Evolutionary conservation across 768 basidiomycete species (phyloP), one percentile per base, ranked within the genome.

Genomic region (Clitopilus passeckerianus): DNA sequence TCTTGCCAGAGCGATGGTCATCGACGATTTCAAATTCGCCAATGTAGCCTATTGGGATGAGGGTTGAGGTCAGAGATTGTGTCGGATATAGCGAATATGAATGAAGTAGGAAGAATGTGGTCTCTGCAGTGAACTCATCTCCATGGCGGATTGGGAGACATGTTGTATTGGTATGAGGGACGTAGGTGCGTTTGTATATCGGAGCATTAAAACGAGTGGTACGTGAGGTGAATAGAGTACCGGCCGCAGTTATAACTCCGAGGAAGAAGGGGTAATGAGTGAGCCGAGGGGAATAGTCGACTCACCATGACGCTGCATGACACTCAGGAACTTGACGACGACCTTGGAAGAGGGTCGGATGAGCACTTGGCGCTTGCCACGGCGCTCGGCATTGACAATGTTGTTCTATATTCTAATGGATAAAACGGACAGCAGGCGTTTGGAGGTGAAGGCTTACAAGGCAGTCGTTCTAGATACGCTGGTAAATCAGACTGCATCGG

Each of bases 381-480:
- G 92, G 73, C 94, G 93, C 83, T 98, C 97, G 71, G 97, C 97
- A 67, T 99, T 99, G 87, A 97, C 93, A 66, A 98, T 97, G 86
- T 92, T 96, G 87, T 96, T 98, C 86, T 90, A 61, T 60, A 22
- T 56, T 14, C 5, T n/a, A 5, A n/a, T 41, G 5, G 10, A 9
- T 50, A 5, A 50, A 14, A 41, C 20, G 60, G 56, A 64, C 56
- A 64, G 57, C 14, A 24, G 16, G 22, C 10, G 37, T n/a, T 58
- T 57, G 54, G 59, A 57, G 23, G 23, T 57, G 59, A 30, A 65
- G 15, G 9, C 69, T 35, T 63, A 70, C 69, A 24, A 82, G 69
- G 75, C 77, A 79, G 70, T 81, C 80, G 65, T 81, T 81, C 80
- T 80, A 54, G 0, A 35, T 2, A 2, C 34, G 18, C 6, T 1